phyloP scores from a whole-genome alignment of 768 basidiomycete genomes.

The Strobilomyces confusus region DNA sequence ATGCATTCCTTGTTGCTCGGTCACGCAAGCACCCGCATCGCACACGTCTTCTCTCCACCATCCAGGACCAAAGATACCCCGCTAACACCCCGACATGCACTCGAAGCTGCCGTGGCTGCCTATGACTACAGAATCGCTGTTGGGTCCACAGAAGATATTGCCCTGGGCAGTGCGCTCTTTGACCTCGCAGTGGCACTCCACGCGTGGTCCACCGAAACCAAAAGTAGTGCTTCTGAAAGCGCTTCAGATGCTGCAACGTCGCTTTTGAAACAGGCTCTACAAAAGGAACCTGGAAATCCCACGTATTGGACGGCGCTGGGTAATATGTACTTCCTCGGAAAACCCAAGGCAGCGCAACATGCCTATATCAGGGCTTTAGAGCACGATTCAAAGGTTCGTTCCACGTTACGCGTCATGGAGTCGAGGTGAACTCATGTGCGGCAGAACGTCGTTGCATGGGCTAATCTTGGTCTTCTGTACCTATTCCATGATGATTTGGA shows the following conservation, averaged over 20 bases:
- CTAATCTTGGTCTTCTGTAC: constrained; percentile 85
- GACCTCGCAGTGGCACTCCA: constrained; percentile 69
- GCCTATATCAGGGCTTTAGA: constrained; percentile 89
- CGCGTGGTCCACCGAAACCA: constrained; percentile 38
- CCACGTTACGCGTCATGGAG: not conserved
- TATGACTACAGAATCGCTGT: constrained; percentile 62
- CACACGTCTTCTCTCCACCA: constrained; percentile 36
- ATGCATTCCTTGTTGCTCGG: constrained; percentile 39
- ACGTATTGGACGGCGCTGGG: constrained; percentile 83
- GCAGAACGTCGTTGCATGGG: constrained; percentile 76
- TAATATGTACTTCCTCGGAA: constrained; percentile 58
- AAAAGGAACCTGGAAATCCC: constrained; percentile 66
- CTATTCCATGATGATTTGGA: constrained; percentile 73
- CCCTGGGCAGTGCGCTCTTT: constrained; percentile 60
- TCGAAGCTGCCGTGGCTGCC: constrained; percentile 52
- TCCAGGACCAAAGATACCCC: constrained; percentile 18
- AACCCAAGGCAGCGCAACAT: constrained; percentile 81
- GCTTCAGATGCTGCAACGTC: constrained; percentile 42
- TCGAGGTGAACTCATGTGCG: not conserved
- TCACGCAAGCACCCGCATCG: constrained; percentile 40
- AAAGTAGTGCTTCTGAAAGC: constrained; percentile 13
- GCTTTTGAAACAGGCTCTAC: constrained; percentile 68
- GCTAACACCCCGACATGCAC: constrained; percentile 34
- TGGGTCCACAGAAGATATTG: constrained; percentile 45
- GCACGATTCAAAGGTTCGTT: constrained; percentile 70